Base-by-base conservation (phyloP, 768 basidiomycete species). In the Mycena kentingensis region DNA sequence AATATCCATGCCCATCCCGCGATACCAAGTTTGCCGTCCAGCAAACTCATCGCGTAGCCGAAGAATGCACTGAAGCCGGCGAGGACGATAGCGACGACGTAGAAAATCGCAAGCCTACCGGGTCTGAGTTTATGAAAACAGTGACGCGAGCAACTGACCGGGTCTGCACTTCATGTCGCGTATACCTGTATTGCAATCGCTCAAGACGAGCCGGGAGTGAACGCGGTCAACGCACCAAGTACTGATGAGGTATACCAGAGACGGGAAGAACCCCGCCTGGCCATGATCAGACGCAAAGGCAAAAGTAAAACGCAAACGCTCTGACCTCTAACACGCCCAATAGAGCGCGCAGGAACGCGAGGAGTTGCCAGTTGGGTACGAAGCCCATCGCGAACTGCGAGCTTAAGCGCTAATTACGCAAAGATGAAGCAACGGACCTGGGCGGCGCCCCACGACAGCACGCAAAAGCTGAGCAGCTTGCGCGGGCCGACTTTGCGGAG, bases 1-100 rank as follows among this genome's bases (percentile, higher is more conserved):
- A 81, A 81, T 45, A 81, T 79, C 77, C 78, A 81, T 2, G 77
- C 70, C 78, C 79, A 80, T 5, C 76, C 78, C 22, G 72, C 61
- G 34, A 79, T 63, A 15, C 76, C 77, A 34, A 63, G 53, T 54
- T 64, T 69, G 0, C 78, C 80, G 2, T 66, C 65, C 24, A 80
- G 66, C 18, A 73, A 67, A 39, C 73, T 76, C 42, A 80, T 43
- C 28, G 63, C 61, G 58, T 78, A 80, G 0, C 75, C 77, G 43
- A 79, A 67, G 29, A 80, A 74, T 18, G 78, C 71, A 59, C 77
- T 76, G 60, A 80, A 80, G 2, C 77, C 78, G 13, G 73, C 75
- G 25, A 71, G 54, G 26, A 77, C 60, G 42, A 79, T 64, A 2
- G 76, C 74, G 16, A 77, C 59, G 4, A 78, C 52, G 54, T 78